Conservation (phyloP, 768 basidiomycete species). For the Lentinus tigrinus region DNA sequence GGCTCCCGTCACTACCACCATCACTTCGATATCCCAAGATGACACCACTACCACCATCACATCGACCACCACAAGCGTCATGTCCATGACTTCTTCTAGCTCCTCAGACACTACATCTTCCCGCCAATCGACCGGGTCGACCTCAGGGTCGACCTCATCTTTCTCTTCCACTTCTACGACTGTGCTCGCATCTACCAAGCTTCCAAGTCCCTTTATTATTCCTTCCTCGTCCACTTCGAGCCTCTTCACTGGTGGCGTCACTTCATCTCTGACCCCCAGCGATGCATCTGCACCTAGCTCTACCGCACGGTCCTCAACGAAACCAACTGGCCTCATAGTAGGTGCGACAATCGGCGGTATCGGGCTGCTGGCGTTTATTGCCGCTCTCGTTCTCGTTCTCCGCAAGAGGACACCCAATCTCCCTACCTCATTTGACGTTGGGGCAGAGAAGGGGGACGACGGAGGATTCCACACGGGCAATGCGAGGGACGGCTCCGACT, state of each 20-base stretch:
- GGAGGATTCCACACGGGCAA: too few relatives aligned
- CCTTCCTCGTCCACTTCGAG: not conserved
- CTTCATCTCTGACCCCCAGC: not conserved
- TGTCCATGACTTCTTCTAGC: too few relatives aligned
- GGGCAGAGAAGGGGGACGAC: not conserved
- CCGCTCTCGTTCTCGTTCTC: not conserved
- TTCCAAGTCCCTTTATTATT: not conserved
- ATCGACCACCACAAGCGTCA: not conserved
- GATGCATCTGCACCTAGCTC: not conserved
- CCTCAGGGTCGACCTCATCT: too few relatives aligned
- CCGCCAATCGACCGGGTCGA: too few relatives aligned
- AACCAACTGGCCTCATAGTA: not conserved
- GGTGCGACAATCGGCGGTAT: conserved; percentile 3
- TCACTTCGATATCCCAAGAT: not conserved
- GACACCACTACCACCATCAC: not conserved
- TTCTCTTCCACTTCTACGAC: too few relatives aligned
- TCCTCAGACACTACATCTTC: too few relatives aligned
- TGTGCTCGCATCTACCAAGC: too few relatives aligned
- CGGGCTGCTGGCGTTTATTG: not conserved
- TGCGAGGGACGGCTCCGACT: too few relatives aligned
- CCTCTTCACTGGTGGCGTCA: not conserved
- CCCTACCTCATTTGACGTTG: not conserved
- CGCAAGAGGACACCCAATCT: not conserved
- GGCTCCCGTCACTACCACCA: not conserved
- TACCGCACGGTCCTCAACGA: not conserved